These are phyloP conservation scores for Ganoderma lucidum DNA, from an alignment of 1,284 basidiomycete species.

Conservation along the genomic window DNA sequence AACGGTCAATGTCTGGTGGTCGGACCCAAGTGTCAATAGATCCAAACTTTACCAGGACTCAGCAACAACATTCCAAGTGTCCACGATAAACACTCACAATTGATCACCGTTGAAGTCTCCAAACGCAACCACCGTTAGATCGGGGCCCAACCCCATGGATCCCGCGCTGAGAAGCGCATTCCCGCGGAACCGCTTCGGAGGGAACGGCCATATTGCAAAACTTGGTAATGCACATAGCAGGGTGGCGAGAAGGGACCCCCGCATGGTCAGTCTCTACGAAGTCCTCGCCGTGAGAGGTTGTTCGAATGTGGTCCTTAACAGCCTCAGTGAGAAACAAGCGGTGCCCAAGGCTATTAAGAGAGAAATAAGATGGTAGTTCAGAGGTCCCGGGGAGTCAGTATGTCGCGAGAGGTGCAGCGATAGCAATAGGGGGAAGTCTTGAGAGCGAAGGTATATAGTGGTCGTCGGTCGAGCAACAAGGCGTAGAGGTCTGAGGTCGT, in stretches of 20 bases:
- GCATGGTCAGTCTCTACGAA: neutral
- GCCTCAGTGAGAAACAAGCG: neutral
- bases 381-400: neutral
- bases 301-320: neutral
- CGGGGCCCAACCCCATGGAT: conserved; percentile 77
- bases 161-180: conserved; percentile 88
- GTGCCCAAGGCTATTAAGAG: neutral
- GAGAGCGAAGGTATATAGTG: neutral
- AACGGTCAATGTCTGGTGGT: conserved; percentile 78
- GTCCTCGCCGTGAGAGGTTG: neutral
- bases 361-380: neutral
- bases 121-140: conserved; percentile 83
- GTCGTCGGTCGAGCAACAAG: neutral
- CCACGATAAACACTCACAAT: conserved; percentile 67
- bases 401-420: neutral
- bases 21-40: conserved; percentile 75
- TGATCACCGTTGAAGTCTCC: conserved; percentile 97
- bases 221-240: conserved; percentile 12
- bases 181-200: conserved; percentile 85
- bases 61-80: neutral
- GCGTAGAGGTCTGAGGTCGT: too few species aligned
- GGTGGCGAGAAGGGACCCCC: conserved; percentile 5
- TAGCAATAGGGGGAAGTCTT: neutral
- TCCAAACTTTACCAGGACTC: conserved; percentile 67
- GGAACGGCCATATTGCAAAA: conserved; percentile 78